These are phyloP conservation scores for Ajuga chamaepitys DNA, from an alignment of 257 asterid genomes.

Conservation along the genomic window DNA sequence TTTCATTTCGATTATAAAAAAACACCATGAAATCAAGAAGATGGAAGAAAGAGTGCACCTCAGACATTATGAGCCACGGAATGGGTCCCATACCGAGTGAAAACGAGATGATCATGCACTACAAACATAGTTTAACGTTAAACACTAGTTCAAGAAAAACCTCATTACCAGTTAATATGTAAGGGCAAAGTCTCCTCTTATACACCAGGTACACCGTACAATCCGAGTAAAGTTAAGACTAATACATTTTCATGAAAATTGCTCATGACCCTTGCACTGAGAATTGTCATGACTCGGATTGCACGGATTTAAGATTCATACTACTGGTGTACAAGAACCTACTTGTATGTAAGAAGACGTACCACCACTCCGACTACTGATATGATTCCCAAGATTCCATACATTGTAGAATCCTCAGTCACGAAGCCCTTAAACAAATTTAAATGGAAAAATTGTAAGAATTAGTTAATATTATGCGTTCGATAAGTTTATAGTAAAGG, in stretches of 20 bases:
- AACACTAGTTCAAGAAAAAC: neutral
- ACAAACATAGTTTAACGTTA: slow-evolving; percentile 9
- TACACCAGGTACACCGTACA: too few relatives aligned
- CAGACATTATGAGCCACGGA: slow-evolving; percentile 98
- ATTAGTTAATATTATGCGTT: neutral
- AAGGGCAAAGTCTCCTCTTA: too few relatives aligned
- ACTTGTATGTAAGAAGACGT: slow-evolving; percentile 30
- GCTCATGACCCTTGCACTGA: too few relatives aligned
- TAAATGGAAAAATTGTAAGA: slow-evolving; percentile 7
- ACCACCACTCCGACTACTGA: slow-evolving; percentile 74
- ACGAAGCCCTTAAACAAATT: slow-evolving; percentile 39
- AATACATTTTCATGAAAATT: too few relatives aligned
- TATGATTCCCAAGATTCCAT: slow-evolving; percentile 56
- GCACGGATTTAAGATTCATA: too few relatives aligned
- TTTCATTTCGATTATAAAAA: neutral
- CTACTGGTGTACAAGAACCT: too few relatives aligned
- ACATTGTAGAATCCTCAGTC: slow-evolving; percentile 37
- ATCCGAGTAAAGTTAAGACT: too few relatives aligned
- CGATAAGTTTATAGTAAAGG: neutral
- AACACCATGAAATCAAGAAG: neutral
- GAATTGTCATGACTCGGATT: too few relatives aligned
- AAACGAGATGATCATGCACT: slow-evolving; percentile 63
- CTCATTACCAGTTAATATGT: neutral
- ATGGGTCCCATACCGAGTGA: slow-evolving; percentile 97
- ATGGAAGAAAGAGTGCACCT: slow-evolving; percentile 38